Conservation (phyloP, 768 basidiomycete species). For the Lactifluus pinguis region DNA sequence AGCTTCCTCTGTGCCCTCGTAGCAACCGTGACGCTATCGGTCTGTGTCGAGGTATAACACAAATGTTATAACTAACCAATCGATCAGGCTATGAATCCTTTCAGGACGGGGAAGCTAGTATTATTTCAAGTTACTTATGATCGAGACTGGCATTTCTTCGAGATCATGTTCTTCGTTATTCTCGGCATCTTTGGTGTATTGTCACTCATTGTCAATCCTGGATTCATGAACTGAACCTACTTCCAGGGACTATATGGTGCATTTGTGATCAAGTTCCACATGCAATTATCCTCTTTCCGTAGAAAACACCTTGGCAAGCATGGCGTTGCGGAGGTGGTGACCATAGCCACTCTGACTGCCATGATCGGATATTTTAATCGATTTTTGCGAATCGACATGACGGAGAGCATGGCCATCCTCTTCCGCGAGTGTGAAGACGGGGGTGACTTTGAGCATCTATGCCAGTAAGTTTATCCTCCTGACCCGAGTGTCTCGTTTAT, state of each 20-base stretch:
- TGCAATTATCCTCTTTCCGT: constrained; percentile 91
- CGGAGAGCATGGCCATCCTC: constrained; percentile 87
- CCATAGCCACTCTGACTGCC: constrained; percentile 80
- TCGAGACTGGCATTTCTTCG: constrained; percentile 98
- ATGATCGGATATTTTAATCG: constrained; percentile 90
- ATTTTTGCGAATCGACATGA: constrained; percentile 96
- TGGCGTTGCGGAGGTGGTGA: constrained; percentile 83
- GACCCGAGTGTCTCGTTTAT: constrained; percentile 1
- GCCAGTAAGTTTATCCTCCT: constrained; percentile 63
- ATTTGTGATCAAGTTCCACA: constrained; percentile 93
- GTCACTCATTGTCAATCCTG: not conserved
- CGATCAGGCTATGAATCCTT: constrained; percentile 90
- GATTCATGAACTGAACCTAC: not conserved
- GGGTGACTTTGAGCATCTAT: constrained; percentile 82
- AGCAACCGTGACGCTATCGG: constrained; percentile 91
- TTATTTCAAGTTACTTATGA: constrained; percentile 97
- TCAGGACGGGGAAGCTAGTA: constrained; percentile 94
- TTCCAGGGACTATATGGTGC: constrained; percentile 91
- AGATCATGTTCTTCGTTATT: constrained; percentile 92
- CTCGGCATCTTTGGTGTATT: constrained; percentile 90
- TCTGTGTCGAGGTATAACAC: constrained; percentile 33
- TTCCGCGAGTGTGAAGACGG: constrained; percentile 96
- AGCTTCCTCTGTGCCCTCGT: constrained; percentile 96
- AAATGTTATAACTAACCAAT: not conserved
- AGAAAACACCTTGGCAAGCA: constrained; percentile 79